Evolutionary conservation across 495 filamentous ascomycete species (phyloP).

Genomic region (Podospora pseudocomata): DNA sequence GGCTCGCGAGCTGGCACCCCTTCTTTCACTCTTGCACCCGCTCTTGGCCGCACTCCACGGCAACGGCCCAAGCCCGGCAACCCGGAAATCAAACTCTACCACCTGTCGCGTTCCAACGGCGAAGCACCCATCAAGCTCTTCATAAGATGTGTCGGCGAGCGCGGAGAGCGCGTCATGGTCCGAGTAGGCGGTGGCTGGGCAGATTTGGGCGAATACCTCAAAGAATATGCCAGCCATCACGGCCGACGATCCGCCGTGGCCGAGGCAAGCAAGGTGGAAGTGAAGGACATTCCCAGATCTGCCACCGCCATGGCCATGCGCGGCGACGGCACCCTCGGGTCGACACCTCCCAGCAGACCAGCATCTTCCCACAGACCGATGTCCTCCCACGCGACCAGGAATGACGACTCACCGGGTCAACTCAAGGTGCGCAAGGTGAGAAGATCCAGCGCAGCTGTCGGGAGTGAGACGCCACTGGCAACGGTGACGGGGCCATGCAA

Average conservation of each 20-base stretch:
- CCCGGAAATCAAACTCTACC: constrained; percentile 82
- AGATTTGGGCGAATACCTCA: constrained; percentile 90
- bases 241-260: constrained; percentile 52
- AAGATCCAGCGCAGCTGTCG: constrained; percentile 10
- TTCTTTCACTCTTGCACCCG: constrained; percentile 67
- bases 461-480: constrained; percentile 33
- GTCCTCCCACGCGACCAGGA: constrained; percentile 28
- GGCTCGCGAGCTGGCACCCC: constrained; percentile 59
- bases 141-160: constrained; percentile 84
- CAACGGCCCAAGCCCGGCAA: constrained; percentile 45
- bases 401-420: constrained; percentile 13
- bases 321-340: constrained; percentile 22
- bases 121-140: constrained; percentile 88
- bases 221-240: constrained; percentile 88
- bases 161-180: constrained; percentile 93
- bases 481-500: constrained; percentile 16
- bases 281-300: constrained; percentile 50
- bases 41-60: constrained; percentile 43
- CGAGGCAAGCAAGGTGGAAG: constrained; percentile 50
- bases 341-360: constrained; percentile 44
- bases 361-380: constrained; percentile 36
- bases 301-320: neutral
- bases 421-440: constrained; percentile 46
- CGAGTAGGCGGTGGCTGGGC: constrained; percentile 96
- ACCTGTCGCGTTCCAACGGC: constrained; percentile 79